These are phyloP conservation scores for Mucor circinelloides DNA, from an alignment of 371 early-diverging fungal genomes.

Conservation along the genomic window DNA sequence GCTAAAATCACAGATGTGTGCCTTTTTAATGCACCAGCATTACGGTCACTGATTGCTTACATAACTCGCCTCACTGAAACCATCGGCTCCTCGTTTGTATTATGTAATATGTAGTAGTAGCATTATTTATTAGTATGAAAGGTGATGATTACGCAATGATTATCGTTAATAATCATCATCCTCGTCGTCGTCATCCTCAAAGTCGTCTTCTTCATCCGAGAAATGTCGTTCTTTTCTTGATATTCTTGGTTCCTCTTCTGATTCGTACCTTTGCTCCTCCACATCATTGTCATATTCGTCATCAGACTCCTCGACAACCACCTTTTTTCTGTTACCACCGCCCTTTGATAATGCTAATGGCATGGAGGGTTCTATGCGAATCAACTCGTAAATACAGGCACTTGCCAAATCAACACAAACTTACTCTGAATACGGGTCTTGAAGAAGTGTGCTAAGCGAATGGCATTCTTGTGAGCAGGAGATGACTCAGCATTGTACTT, in stretches of 20 bases:
- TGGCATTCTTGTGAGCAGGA: constrained; percentile 58
- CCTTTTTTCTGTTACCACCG: constrained; percentile 14
- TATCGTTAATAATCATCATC: constrained; percentile 14
- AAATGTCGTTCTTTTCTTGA: constrained; percentile 38
- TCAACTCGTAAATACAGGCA: too few species aligned
- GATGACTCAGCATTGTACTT: constrained; percentile 69
- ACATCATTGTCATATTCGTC: constrained; percentile 49
- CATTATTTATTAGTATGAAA: too few species aligned
- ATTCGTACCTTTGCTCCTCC: constrained; percentile 24
- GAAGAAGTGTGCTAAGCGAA: constrained; percentile 59
- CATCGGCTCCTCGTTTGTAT: too few species aligned
- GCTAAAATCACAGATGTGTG: neutral
- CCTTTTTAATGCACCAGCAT: neutral
- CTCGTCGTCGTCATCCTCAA: constrained; percentile 18
- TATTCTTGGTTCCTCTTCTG: constrained; percentile 29
- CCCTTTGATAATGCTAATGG: constrained; percentile 35
- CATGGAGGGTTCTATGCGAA: constrained; percentile 44
- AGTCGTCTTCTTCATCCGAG: constrained; percentile 41
- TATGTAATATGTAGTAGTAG: too few species aligned
- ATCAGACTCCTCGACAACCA: constrained; percentile 40
- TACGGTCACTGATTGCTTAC: too few species aligned
- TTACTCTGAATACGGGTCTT: constrained; percentile 53
- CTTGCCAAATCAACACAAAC: too few species aligned
- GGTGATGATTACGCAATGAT: too few species aligned
- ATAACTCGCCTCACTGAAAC: too few species aligned